These are phyloP conservation scores for Didymosphaeria variabile DNA, from an alignment of 2,329 filamentous ascomycete species.

Conservation along the genomic window DNA sequence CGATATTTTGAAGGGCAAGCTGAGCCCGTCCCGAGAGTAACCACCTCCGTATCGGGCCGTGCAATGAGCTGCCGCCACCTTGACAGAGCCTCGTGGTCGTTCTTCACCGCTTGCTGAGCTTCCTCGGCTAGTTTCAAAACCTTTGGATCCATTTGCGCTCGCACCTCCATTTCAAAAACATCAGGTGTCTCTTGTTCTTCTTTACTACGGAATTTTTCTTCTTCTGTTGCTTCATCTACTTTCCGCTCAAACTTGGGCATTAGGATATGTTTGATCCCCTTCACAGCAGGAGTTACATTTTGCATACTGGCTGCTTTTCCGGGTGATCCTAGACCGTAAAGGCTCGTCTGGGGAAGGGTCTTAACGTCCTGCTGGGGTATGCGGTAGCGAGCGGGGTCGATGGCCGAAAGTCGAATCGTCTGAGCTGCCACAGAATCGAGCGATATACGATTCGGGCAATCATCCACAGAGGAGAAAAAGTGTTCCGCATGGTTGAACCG, in stretches of 20 bases:
- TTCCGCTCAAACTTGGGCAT: slow-evolving; percentile 56
- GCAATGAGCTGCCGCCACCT: slow-evolving; percentile 72
- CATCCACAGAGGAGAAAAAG: slow-evolving; percentile 77
- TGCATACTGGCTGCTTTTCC: slow-evolving; percentile 25
- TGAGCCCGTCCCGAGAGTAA: slow-evolving; percentile 90
- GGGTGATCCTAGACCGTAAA: slow-evolving; percentile 19
- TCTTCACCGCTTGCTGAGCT: slow-evolving; percentile 48
- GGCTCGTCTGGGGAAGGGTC: slow-evolving; percentile 50
- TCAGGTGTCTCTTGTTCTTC: slow-evolving; percentile 34
- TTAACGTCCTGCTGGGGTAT: slow-evolving; percentile 73
- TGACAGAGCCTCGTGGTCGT: slow-evolving; percentile 57
- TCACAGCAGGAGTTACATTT: slow-evolving; percentile 43
- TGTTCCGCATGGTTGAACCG: slow-evolving; percentile 72
- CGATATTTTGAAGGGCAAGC: slow-evolving; percentile 90
- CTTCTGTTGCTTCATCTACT: slow-evolving; percentile 25
- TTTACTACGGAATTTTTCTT: slow-evolving; percentile 47
- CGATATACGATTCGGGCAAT: slow-evolving; percentile 77
- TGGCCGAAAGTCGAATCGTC: slow-evolving; percentile 72
- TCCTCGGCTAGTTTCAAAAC: slow-evolving; percentile 64
- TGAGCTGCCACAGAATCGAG: slow-evolving; percentile 73
- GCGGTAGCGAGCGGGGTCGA: slow-evolving; percentile 79
- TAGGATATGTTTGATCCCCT: slow-evolving; percentile 55
- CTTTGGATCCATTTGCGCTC: slow-evolving; percentile 53
- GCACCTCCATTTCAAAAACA: slow-evolving; percentile 56
- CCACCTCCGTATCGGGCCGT: slow-evolving; percentile 79